Evolutionary conservation across 129 eudicot genomes (phyloP).

Genomic region (Dittrichia graveolens): DNA sequence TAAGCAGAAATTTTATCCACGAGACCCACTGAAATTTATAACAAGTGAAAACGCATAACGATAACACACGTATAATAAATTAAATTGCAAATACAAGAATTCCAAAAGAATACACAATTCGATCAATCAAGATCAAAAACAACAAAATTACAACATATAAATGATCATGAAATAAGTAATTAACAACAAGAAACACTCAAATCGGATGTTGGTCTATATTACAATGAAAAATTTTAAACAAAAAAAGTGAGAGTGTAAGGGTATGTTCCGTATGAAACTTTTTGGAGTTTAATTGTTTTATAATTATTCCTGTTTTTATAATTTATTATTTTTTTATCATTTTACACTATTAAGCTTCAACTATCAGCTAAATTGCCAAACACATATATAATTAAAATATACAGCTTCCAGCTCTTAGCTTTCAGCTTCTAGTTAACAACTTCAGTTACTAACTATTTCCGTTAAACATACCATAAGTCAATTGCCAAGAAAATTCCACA

Average conservation of each 20-base stretch:
- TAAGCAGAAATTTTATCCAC: background rate
- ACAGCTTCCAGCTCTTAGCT: too few species aligned
- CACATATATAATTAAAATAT: too few species aligned
- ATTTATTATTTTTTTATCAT: too few species aligned
- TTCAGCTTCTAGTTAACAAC: too few species aligned
- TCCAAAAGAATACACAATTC: conserved; percentile 6
- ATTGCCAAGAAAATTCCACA: too few species aligned
- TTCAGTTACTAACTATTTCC: too few species aligned
- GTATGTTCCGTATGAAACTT: too few species aligned
- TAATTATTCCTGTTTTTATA: too few species aligned
- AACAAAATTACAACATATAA: background rate
- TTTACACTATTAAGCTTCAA: too few species aligned
- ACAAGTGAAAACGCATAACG: background rate
- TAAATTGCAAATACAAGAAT: background rate
- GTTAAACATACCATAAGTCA: too few species aligned
- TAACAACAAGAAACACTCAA: conserved; percentile 5
- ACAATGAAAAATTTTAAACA: background rate
- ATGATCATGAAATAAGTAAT: background rate
- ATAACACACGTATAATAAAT: background rate
- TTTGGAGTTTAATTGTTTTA: too few species aligned
- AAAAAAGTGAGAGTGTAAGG: background rate
- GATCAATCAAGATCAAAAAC: background rate
- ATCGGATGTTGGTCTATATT: background rate
- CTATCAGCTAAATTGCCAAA: too few species aligned
- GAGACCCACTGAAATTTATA: background rate